Percentiles rank a stretch among this genome's conserved stretches.
Conservation (phyloP, 805 yeast species). For the Spathaspora girioi region DNA sequence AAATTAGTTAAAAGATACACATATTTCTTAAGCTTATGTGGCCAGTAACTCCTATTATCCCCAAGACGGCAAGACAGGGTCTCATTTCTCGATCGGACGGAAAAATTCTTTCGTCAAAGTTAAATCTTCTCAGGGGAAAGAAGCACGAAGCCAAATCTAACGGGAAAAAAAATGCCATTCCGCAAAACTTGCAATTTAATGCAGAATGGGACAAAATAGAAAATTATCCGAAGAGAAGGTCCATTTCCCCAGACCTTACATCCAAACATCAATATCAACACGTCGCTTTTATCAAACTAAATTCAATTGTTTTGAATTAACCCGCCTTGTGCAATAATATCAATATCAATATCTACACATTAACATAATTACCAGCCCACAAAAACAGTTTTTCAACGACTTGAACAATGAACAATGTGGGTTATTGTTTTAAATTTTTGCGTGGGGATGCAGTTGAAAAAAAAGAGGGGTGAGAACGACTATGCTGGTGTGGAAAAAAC, state of each 20-base stretch:
- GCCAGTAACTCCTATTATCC: no score
- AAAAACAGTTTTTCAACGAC: not conserved
- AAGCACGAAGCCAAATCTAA: not conserved
- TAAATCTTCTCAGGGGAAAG: no score
- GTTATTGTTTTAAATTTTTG: not conserved
- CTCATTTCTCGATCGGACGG: no score
- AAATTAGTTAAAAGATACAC: no score
- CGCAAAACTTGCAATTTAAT: not conserved
- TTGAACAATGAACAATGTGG: not conserved
- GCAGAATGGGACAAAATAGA: not conserved
- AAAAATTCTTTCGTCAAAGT: no score
- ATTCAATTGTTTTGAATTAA: not conserved
- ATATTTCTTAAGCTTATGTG: no score
- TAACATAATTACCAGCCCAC: not conserved
- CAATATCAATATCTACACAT: not conserved
- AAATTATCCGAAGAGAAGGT: not conserved
- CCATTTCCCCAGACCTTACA: not conserved
- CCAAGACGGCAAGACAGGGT: no score
- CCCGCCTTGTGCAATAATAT: not conserved
- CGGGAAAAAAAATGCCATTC: not conserved
- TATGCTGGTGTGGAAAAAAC: not conserved
- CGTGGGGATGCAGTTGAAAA: not conserved
- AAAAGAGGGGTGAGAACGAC: not conserved
- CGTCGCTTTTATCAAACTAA: not conserved
- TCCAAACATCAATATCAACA: not conserved